Conservation (phyloP, 2,329 filamentous ascomycete genomes). For the Nannizzia gypsea region DNA sequence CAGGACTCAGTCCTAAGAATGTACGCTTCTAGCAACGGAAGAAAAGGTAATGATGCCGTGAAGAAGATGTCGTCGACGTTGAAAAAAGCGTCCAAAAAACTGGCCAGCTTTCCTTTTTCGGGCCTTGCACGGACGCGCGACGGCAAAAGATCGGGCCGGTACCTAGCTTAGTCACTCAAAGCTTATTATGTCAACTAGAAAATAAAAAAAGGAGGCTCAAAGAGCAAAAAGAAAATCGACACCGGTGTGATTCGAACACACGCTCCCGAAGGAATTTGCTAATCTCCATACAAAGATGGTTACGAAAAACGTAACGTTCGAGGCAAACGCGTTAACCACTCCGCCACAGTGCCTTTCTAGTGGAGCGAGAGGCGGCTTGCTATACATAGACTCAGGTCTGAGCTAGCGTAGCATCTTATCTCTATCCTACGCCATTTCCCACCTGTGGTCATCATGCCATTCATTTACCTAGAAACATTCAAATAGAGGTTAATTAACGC, state of each 20-base stretch:
- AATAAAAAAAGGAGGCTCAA: neutral
- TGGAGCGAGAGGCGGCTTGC: neutral
- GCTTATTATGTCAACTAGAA: too few relatives aligned
- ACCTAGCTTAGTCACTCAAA: too few relatives aligned
- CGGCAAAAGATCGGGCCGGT: neutral
- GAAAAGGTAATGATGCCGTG: neutral
- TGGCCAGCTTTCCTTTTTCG: conserved; percentile 3
- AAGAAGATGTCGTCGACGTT: neutral
- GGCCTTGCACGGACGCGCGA: neutral
- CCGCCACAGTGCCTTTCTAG: conserved; percentile 2
- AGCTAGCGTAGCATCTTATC: too few relatives aligned
- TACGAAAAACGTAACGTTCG: neutral
- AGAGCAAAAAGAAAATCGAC: neutral
- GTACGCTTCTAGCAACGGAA: neutral
- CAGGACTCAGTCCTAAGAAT: neutral
- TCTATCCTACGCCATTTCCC: too few relatives aligned
- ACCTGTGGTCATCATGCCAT: too few relatives aligned
- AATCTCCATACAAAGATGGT: neutral
- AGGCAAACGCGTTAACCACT: conserved; percentile 4
- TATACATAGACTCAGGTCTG: neutral
- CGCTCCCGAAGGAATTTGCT: conserved; percentile 3
- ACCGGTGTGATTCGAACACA: conserved; percentile 3
- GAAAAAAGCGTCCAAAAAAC: neutral
- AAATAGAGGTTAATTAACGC: too few relatives aligned
- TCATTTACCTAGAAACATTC: too few relatives aligned